Base-by-base conservation (phyloP, 1,284 basidiomycete genomes). In the Cutaneotrichosporon dermatis region DNA sequence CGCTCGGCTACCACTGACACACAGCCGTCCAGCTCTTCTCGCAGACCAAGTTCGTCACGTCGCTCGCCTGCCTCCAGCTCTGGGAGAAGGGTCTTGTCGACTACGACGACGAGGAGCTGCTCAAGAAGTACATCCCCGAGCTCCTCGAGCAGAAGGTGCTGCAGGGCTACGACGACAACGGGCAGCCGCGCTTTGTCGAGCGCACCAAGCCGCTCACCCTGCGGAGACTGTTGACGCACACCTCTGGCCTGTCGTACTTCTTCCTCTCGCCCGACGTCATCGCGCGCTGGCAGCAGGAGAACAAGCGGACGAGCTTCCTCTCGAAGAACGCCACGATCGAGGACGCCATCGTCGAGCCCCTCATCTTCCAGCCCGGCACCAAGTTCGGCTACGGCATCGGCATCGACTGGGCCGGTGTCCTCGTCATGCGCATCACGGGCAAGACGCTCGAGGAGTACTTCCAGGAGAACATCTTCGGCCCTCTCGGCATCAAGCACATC, bases 351-450 rank as follows among this genome's bases (percentile, higher is more conserved):
- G 37, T 48, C 15, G 57, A 62, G 25, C 69, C 71, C 0, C 58
- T 71, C 13, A 49, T 68, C 25, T 75, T 67, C 54, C 69, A 75
- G 53, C 75, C 75, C 4, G 73, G 74, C 4, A 70, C 66, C 0
- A 52, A 46, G 5, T 76, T 57, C 57, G 40, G 33, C 34, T 75
- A 76, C 65, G 46, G 54, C n/a, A 61, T 61, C 25, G 70, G 72
- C 0, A 71, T 76, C 41, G 79, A 79, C 56, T 76, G 70, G 72
- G 66, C 69, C 13, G 76, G 71, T 13, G 16, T 66, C 48, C 41
- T 75, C 56, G 67, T 79, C 40, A 60, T 65, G 42, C 69, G 76
- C 12, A 48, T 70, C 25, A 68, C 65, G 0, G 74, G 72, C 2
- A 37, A 63, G 25, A 59, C 59, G 1, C 66, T 78, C 15, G 72